Evolutionary conservation across 371 early-diverging fungal genomes (phyloP).

Genomic region (Mortierella sp.): DNA sequence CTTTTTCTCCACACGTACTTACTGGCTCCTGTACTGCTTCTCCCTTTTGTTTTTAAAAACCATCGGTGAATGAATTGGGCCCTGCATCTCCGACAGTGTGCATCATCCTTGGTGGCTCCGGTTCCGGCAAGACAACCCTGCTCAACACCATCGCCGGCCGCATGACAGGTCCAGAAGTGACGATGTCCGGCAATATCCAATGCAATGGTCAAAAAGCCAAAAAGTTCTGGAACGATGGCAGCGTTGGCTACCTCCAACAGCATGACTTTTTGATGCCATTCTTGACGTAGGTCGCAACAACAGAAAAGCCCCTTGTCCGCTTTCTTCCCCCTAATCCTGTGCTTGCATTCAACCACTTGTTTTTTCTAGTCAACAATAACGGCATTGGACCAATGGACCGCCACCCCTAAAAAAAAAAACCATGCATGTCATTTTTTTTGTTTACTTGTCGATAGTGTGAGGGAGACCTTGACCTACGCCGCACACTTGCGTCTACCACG

Average conservation of each 20-base stretch:
- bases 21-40: neutral
- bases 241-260: slow-evolving; percentile 54
- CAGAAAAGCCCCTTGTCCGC: neutral
- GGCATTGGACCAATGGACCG: neutral
- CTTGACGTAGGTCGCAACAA: slow-evolving; percentile 35
- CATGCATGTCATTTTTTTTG: neutral
- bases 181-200: slow-evolving; percentile 37
- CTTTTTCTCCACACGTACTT: neutral
- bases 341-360: neutral
- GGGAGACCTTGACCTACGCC: slow-evolving; percentile 51
- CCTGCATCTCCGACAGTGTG: slow-evolving; percentile 34
- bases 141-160: slow-evolving; percentile 54
- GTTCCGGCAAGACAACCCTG: slow-evolving; percentile 51
- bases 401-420: neutral
- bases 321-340: neutral
- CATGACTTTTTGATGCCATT: slow-evolving; percentile 52
- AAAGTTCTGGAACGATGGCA: slow-evolving; percentile 53
- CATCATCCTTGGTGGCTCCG: slow-evolving; percentile 53
- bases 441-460: slow-evolving; percentile 19
- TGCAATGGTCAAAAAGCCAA: slow-evolving; percentile 53
- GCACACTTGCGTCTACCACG: slow-evolving; percentile 44
- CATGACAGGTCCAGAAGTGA: slow-evolving; percentile 44
- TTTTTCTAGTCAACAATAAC: neutral
- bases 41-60: slow-evolving; percentile 3
- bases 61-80: neutral